Evolutionary conservation across 2,329 filamentous ascomycete species (phyloP).

Genomic region (Diaporthe destruens): DNA sequence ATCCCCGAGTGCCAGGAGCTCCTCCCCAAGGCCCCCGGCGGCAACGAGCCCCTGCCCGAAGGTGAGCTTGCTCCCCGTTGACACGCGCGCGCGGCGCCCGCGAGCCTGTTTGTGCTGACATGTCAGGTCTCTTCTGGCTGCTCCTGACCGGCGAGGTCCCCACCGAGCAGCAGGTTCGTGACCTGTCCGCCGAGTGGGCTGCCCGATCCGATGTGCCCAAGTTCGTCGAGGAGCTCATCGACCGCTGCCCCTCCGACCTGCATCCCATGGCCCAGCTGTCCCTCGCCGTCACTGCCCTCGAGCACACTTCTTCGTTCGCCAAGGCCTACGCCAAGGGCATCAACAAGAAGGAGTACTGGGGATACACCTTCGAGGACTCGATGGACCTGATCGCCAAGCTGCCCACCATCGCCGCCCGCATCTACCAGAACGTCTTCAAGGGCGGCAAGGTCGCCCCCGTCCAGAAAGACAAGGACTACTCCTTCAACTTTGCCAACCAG

Average conservation of each 20-base stretch:
- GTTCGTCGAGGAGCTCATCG: conserved; percentile 99
- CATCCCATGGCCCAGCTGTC: conserved; percentile 99
- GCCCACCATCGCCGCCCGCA: conserved; percentile 95
- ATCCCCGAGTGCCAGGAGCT: conserved; percentile 99
- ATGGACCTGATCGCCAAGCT: conserved; percentile 99
- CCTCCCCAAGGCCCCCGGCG: conserved; percentile 96
- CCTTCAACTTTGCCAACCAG: conserved; percentile 99
- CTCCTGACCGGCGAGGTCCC: conserved; percentile 98
- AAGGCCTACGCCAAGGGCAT: conserved; percentile 99
- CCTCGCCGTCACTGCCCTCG: conserved; percentile 94
- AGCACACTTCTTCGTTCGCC: conserved; percentile 97
- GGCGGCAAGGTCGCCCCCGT: conserved; percentile 96
- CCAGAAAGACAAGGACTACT: conserved; percentile 99
- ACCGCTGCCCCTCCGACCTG: conserved; percentile 98
- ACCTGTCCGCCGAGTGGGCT: conserved; percentile 98
- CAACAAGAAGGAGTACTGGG: conserved; percentile 99
- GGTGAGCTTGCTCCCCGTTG: conserved; percentile 60
- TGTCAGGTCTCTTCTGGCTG: conserved; percentile 95
- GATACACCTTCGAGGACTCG: conserved; percentile 98
- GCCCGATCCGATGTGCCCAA: conserved; percentile 96
- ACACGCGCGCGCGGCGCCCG: not conserved
- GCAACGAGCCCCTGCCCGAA: conserved; percentile 97
- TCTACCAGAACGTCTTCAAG: conserved; percentile 99
- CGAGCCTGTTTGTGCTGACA: not conserved
- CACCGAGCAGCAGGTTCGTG: conserved; percentile 97